Percentiles rank a stretch among this genome's conserved stretches.
Evolutionary conservation across 352 stramenopile species (phyloP).

Genomic region (Phytophthora palmivora): DNA sequence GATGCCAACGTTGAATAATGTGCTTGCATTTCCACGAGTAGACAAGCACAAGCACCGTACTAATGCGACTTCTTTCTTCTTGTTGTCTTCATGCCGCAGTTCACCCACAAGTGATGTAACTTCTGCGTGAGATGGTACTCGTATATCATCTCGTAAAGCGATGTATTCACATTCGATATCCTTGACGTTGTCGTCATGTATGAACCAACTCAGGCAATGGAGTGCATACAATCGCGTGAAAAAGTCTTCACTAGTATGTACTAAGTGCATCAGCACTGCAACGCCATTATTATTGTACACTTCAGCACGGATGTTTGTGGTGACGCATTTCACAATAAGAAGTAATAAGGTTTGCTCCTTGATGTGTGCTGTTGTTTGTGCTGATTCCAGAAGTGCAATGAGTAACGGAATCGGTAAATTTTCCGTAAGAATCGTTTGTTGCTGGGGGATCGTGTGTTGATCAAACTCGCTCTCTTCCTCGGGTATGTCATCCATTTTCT

Average conservation of each 20-base stretch:
- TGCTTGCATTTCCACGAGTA: slow-evolving; percentile 3
- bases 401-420: slow-evolving; percentile 12
- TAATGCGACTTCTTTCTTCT: slow-evolving; percentile 7
- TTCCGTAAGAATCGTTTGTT: slow-evolving; percentile 4
- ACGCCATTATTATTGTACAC: slow-evolving; percentile 4
- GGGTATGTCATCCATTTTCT: too few relatives aligned
- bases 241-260: slow-evolving; percentile 1
- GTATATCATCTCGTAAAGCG: slow-evolving; percentile 4
- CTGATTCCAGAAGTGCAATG: not conserved
- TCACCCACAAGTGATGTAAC: slow-evolving; percentile 2
- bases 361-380: not conserved
- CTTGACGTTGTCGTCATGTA: not conserved
- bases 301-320: not conserved
- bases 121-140: not conserved
- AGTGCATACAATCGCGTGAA: slow-evolving; percentile 12
- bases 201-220: slow-evolving; percentile 19
- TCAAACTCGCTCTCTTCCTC: not conserved
- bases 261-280: not conserved
- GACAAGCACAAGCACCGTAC: slow-evolving; percentile 10
- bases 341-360: slow-evolving; percentile 2
- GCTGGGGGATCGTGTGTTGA: not conserved
- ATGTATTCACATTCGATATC: not conserved
- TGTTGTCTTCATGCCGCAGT: slow-evolving; percentile 3
- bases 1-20: slow-evolving; percentile 4
- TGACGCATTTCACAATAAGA: slow-evolving; percentile 5